Evolutionary conservation across 2,329 filamentous ascomycete species (phyloP), one percentile per base, ranked within the genome.

Genomic region (Ascochyta lentis): DNA sequence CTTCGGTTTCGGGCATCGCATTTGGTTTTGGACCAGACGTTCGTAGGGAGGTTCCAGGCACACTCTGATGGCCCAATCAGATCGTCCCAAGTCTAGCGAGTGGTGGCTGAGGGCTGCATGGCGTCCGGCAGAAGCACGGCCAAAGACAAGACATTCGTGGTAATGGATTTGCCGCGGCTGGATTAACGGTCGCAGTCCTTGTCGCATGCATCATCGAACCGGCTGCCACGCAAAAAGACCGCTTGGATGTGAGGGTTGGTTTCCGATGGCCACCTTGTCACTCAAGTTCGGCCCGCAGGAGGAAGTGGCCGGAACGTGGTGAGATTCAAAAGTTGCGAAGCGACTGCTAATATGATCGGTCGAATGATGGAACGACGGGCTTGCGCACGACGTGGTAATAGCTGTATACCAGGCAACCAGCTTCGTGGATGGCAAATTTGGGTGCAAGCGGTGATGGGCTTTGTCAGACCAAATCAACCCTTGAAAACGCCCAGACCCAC

Each of bases 61-160:
- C 49, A 47, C 48, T 22, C 15, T 24, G 34, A 29, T 41, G 35
- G 54, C 49, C 65, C 62, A 68, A 68, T 66, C 38, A 63, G 56
- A 49, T 40, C 49, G 35, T 12, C 15, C 27, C 27, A 24, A 34
- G 22, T 53, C 55, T 59, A 61, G 47, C 47, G 47, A 56, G 39
- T 41, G 31, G 53, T 61, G 58, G 64, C 58, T 59, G 60, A 61
- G 60, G 59, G 47, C 37, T 51, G 53, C 53, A 51, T 56, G 47
- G 48, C 37, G 38, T 33, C 37, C 37, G 31, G 42, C 53, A 47
- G 13, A 56, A 56, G 10, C 48, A 45, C 38, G 54, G 53, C 47
- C 53, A 42, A 42, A 42, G 40, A 19, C 40, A 29, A 42, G 23
- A 51, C 37, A 42, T 33, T 50, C 33, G 31, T 57, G 48, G 48